phyloP scores from a whole-genome alignment of 352 stramenopile species.

The Pythium brassicae region DNA sequence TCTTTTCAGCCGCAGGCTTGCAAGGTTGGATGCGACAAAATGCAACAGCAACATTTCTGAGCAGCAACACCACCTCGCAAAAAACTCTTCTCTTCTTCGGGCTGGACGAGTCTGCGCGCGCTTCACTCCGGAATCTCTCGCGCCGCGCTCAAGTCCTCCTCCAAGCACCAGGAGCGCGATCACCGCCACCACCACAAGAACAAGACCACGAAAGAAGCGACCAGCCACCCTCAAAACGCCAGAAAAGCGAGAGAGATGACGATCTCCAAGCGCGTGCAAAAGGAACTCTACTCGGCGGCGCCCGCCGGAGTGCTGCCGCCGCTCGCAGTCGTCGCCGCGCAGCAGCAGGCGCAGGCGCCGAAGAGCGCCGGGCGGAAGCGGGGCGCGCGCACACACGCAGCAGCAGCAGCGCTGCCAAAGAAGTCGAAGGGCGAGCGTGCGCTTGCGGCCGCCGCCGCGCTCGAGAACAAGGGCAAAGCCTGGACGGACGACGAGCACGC shows the following conservation, averaged over 20 bases:
- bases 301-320: conserved; percentile 24
- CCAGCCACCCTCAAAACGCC: too few relatives aligned
- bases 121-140: conserved; percentile 8
- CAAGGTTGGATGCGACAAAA: not conserved
- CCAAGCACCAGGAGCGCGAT: too few relatives aligned
- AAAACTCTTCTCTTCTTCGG: too few relatives aligned
- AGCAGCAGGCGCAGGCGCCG: not conserved
- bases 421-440: conserved; percentile 16
- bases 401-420: conserved; percentile 3
- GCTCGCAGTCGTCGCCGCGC: conserved; percentile 10
- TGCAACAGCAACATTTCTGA: conserved; percentile 1
- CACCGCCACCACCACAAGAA: not conserved
- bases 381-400: too few relatives aligned
- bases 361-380: not conserved
- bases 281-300: conserved; percentile 41
- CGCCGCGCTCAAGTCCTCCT: not conserved
- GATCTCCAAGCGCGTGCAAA: conserved; percentile 57
- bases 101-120: too few relatives aligned
- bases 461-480: conserved; percentile 50
- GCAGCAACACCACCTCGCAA: not conserved
- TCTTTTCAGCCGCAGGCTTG: not conserved
- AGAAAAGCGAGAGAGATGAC: conserved; percentile 28
- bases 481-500: conserved; percentile 54
- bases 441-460: conserved; percentile 15
- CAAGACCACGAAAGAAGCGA: too few relatives aligned